These are phyloP conservation scores for Lecanicillium sp. DNA, from an alignment of 2,329 filamentous ascomycete genomes.

Conservation along the genomic window DNA sequence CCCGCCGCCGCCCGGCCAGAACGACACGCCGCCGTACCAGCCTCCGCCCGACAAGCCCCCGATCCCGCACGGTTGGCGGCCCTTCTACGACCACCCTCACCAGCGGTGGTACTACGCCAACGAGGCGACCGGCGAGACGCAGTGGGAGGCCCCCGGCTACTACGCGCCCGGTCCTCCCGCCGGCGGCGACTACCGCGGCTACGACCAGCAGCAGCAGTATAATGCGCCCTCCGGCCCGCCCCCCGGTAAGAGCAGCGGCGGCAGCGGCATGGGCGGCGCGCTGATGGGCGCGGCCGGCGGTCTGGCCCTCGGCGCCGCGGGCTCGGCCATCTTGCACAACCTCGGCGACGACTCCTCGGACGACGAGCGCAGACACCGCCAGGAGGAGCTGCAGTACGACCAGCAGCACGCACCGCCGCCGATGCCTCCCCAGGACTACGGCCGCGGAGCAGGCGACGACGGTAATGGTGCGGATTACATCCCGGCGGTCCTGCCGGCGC, in stretches of 20 bases:
- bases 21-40: conserved; percentile 23
- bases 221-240: not conserved
- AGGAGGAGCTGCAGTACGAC: conserved; percentile 17
- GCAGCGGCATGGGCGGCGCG: conserved; percentile 42
- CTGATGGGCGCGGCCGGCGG: conserved; percentile 50
- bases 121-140: conserved; percentile 51
- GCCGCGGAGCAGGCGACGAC: not conserved
- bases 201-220: conserved; percentile 11
- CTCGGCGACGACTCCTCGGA: too few relatives aligned
- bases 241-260: conserved; percentile 23
- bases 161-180: conserved; percentile 19
- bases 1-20: not conserved
- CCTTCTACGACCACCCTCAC: conserved; percentile 55
- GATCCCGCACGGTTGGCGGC: conserved; percentile 55
- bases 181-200: conserved; percentile 22
- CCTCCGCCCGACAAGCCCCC: conserved; percentile 38
- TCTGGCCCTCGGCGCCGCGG: conserved; percentile 50
- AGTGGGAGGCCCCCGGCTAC: conserved; percentile 55
- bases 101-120: conserved; percentile 63
- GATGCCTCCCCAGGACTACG: not conserved
- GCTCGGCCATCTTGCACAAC: too few relatives aligned
- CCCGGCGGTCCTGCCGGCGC: conserved; percentile 13
- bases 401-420: too few relatives aligned
- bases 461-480: not conserved
- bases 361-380: conserved; percentile 20